Evolutionary conservation across 805 yeast genomes (phyloP).

Genomic region (Kodamaea sagamina): DNA sequence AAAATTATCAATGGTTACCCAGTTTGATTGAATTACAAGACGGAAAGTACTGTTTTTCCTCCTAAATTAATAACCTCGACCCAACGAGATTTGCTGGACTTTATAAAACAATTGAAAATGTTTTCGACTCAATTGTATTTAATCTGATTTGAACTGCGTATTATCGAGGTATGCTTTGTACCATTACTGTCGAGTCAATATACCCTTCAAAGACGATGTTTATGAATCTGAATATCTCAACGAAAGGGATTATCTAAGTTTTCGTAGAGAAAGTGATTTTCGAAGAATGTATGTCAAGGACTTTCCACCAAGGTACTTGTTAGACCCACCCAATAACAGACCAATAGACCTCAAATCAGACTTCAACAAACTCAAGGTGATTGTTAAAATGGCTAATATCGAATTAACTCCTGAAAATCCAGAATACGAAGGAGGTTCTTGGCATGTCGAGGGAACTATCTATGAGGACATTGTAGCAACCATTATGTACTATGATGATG

Average conservation of each 20-base stretch:
- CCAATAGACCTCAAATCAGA: constrained; percentile 17
- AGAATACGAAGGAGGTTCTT: constrained; percentile 39
- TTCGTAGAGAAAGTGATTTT: neutral
- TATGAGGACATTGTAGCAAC: constrained; percentile 47
- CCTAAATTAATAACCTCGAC: constrained; percentile 45
- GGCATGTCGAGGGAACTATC: constrained; percentile 47
- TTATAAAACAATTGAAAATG: constrained; percentile 30
- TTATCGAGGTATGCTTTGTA: constrained; percentile 27
- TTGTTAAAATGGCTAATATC: constrained; percentile 43
- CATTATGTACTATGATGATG: constrained; percentile 41
- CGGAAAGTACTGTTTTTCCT: constrained; percentile 22
- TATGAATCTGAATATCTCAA: too few species aligned
- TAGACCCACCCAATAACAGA: constrained; percentile 10
- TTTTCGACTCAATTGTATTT: constrained; percentile 32
- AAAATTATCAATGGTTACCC: constrained; percentile 20
- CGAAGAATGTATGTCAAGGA: neutral
- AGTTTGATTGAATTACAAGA: constrained; percentile 11
- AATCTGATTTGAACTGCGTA: constrained; percentile 34
- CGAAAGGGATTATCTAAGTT: too few species aligned
- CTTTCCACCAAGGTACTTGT: constrained; percentile 1
- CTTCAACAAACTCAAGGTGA: constrained; percentile 33
- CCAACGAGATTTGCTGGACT: constrained; percentile 27
- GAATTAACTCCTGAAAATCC: constrained; percentile 44
- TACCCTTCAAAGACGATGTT: too few species aligned
- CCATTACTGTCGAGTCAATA: constrained; percentile 9